Evolutionary conservation across 176 grass and related monocot genomes (phyloP), one percentile per base, ranked within the genome.

Genomic region (Saccharum spontaneum): DNA sequence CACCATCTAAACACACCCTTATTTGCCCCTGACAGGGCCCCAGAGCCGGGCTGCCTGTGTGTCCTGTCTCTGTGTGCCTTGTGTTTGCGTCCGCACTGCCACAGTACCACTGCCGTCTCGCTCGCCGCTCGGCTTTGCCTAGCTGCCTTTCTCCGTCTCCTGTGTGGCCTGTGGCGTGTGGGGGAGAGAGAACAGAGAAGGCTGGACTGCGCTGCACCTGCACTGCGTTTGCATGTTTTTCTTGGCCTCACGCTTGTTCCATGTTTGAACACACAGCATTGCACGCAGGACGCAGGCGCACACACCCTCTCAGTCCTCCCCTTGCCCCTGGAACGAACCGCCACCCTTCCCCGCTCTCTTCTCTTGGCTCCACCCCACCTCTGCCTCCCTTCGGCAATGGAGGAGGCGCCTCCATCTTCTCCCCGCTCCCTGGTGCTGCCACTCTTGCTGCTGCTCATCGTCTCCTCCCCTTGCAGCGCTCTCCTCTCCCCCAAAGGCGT

Each of bases 401-500:
- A 87, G 89, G 85, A 69, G 79, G 57, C 22, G 44, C 67, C 54
- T 28, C 81, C 69, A 1, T 12, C 41, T 59, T 48, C 71, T 77
- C 43, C 43, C 14, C 59, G 4, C 26, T 70, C 18, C 41, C 15
- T 65, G 26, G 0, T 8, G 52, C 0, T 83, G n/a, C 22, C 63
- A 0, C 18, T 71, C 1, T 9, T 71, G 18, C 7, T 90, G 44
- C 33, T 88, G 9, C 22, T 61, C 9, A 11, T 61, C 83, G 6
- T 90, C 50, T 70, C 80, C 33, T 88, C 69, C 75, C 67, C 87
- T 70, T 86, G 67, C 44, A 46, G 38, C 28, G 93, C 79, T 1
- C 60, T 91, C 24, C 97, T 99, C 87, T 94, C 93, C 57, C 69
- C 97, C 44, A 96, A 99, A 88, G 97, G 97, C 33, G 91, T 99